phyloP scores from a whole-genome alignment of 192 early-diverging fungal species.

The Dissophora globulifera region DNA sequence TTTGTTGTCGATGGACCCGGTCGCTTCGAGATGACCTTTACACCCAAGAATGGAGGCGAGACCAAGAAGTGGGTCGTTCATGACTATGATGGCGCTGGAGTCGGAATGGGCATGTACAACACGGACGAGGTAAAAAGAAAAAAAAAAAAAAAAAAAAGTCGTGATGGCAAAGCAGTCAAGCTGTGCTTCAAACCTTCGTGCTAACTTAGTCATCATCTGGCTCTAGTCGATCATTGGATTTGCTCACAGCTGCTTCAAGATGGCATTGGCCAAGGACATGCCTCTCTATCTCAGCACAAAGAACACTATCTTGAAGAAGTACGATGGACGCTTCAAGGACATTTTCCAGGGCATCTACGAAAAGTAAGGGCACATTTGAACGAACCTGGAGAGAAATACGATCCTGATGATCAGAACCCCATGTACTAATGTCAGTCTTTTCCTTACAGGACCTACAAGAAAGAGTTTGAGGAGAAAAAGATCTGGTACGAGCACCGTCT shows the following conservation, averaged over 20 bases:
- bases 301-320: slow-evolving; percentile 97
- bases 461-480: slow-evolving; percentile 77
- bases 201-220: too few relatives aligned
- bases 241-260: slow-evolving; percentile 93
- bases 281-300: slow-evolving; percentile 98
- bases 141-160: neutral
- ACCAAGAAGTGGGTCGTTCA: slow-evolving; percentile 75
- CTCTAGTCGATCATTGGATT: slow-evolving; percentile 87
- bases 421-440: too few relatives aligned
- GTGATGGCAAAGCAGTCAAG: too few relatives aligned
- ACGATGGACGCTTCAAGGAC: slow-evolving; percentile 99
- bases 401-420: too few relatives aligned
- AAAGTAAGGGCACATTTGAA: slow-evolving; percentile 33
- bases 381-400: too few relatives aligned
- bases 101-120: slow-evolving; percentile 98
- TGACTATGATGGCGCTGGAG: slow-evolving; percentile 87
- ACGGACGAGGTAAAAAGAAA: slow-evolving; percentile 64
- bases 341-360: slow-evolving; percentile 95
- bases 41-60: slow-evolving; percentile 79
- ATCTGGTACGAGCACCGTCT: slow-evolving; percentile 99
- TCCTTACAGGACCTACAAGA: slow-evolving; percentile 72
- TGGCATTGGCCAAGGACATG: slow-evolving; percentile 90
- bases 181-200: too few relatives aligned
- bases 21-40: slow-evolving; percentile 91
- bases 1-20: slow-evolving; percentile 92